phyloP scores from a whole-genome alignment of 2,329 filamentous ascomycete genomes.

The Sclerotinia borealis region DNA sequence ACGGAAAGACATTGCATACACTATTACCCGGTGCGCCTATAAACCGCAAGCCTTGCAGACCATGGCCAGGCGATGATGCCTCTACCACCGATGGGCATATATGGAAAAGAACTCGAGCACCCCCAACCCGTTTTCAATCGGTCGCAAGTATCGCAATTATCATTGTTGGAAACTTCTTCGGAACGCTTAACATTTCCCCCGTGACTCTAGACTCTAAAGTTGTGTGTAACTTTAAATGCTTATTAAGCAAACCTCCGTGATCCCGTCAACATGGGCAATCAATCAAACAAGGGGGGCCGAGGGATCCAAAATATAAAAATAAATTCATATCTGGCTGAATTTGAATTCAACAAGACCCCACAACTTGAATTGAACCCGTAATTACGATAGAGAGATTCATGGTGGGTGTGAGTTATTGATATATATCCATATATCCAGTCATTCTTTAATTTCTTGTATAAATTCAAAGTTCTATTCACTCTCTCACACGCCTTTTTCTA shows the following conservation, averaged over 20 bases:
- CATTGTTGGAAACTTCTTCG: conserved; percentile 54
- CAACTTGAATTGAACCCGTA: conserved; percentile 1
- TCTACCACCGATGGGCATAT: conserved; percentile 45
- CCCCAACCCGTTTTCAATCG: conserved; percentile 47
- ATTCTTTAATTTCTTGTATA: conserved; percentile 1
- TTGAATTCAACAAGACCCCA: neutral
- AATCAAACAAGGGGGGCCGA: neutral
- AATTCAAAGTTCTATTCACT: neutral
- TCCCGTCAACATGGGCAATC: neutral
- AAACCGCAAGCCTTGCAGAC: conserved; percentile 39
- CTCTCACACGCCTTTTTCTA: neutral
- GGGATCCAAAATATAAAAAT: neutral
- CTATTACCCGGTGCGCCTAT: conserved; percentile 29
- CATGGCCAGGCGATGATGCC: conserved; percentile 48
- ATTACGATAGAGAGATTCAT: neutral
- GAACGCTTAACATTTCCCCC: conserved; percentile 50
- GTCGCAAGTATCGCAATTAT: conserved; percentile 42
- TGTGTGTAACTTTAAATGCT: neutral
- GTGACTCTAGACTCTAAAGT: conserved; percentile 29
- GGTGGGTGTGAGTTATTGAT: neutral
- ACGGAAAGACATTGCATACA: conserved; percentile 15
- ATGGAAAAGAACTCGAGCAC: conserved; percentile 43
- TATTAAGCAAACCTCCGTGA: neutral
- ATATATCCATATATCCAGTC: neutral
- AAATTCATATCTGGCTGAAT: neutral